Base-by-base conservation (phyloP, 2,329 filamentous ascomycete genomes). In the Magnaporthales sp. region DNA sequence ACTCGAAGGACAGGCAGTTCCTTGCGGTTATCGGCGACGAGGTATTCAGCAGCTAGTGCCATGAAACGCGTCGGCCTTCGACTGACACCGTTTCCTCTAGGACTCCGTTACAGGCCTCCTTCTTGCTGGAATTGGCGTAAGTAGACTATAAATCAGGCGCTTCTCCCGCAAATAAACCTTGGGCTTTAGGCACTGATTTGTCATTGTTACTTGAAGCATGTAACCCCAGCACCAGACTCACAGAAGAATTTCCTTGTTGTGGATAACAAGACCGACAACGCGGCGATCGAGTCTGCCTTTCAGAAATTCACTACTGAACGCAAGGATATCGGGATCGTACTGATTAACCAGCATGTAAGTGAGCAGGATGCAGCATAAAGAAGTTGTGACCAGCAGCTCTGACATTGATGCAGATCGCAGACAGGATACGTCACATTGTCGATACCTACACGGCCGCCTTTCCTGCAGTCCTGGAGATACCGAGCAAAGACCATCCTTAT, bases 191-290 rank as follows among this genome's bases (percentile, higher is more conserved):
- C 58, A 7, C 24, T 63, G 15, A 32, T 67, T 60, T 32, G 24
- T 7, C 24, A 24, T 62, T 61, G 68, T 63, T 19, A 62, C n/a
- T 3, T 58, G 66, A 70, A 97, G 93, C 94, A 98, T 77, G 93
- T 98, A 70, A 96, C 93, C 19, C 85, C 90, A 66, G 90, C 92
- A 7, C 92, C 94, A 61, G 92, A 96, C 76, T 86, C 91, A 54
- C 91, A 97, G 77, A 96, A 97, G 83, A 99, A 99, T 84, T 99
- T 97, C 81, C 88, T 99, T 10, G 92, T 99, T 67, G 95, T 99
- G 69, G 94, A 99, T 78, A 82, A 80, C 76, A 98, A 98, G 84
- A 99, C 94, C 51, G 93, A 97, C 71, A 95, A 86, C 66, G 82
- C 91, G 3, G 83, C 91, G 67, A 97, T 99, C 75, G 95, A 98